Percentiles rank a stretch among this genome's conserved stretches.
Evolutionary conservation across 1,139 yeast genomes (phyloP).

Genomic region (Geotrichum bryndzae): DNA sequence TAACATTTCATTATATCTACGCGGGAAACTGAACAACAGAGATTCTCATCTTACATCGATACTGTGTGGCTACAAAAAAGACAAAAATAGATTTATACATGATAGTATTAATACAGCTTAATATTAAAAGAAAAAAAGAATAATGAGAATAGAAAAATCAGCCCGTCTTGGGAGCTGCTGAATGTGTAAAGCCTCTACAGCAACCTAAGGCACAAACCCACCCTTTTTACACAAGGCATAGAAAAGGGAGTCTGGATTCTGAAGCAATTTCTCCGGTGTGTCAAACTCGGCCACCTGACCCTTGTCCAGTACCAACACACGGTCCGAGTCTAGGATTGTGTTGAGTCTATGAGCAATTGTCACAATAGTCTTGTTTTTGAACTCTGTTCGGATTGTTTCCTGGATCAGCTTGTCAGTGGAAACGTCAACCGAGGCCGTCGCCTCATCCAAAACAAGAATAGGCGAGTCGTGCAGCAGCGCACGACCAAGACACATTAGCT

Average conservation of each 20-base stretch:
- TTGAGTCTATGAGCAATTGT: slow-evolving; percentile 82
- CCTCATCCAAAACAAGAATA: slow-evolving; percentile 70
- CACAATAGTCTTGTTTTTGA: slow-evolving; percentile 59
- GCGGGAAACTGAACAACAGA: too few species aligned
- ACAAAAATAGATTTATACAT: too few species aligned
- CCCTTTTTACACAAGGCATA: slow-evolving; percentile 66
- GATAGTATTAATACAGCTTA: not conserved
- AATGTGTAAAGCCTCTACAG: not conserved
- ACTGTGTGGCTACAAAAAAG: too few species aligned
- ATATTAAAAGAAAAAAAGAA: not conserved
- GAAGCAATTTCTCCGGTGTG: slow-evolving; percentile 48
- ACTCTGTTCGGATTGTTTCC: slow-evolving; percentile 61
- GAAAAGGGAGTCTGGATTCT: slow-evolving; percentile 43
- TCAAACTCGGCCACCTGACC: slow-evolving; percentile 71
- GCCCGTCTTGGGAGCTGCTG: not conserved
- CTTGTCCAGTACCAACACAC: slow-evolving; percentile 59
- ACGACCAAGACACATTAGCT: slow-evolving; percentile 67
- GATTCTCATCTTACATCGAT: too few species aligned
- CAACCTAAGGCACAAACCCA: slow-evolving; percentile 30
- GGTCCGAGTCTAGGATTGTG: slow-evolving; percentile 75
- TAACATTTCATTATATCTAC: not conserved
- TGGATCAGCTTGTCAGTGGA: slow-evolving; percentile 73
- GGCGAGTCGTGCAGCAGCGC: slow-evolving; percentile 60
- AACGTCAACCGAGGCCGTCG: slow-evolving; percentile 80
- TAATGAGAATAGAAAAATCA: not conserved